These are phyloP conservation scores for Pichia insulana DNA, from an alignment of 805 yeast species.

Conservation along the genomic window DNA sequence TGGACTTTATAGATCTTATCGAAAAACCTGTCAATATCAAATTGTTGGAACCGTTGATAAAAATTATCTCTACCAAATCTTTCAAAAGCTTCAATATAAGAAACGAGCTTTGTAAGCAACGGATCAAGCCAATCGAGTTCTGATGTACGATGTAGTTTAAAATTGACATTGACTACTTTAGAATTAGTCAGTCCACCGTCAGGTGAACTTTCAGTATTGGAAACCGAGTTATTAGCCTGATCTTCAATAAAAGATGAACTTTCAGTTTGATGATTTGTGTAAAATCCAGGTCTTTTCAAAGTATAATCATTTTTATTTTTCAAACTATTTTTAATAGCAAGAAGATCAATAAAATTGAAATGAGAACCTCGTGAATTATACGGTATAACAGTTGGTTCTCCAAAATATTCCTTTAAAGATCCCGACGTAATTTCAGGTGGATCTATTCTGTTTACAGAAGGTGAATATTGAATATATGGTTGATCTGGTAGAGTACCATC, in stretches of 20 bases:
- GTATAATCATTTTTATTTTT: not conserved
- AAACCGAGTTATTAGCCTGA: no score
- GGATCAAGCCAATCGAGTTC: not conserved
- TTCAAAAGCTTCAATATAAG: no score
- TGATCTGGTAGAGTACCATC: not conserved
- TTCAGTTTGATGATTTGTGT: not conserved
- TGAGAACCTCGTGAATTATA: not conserved
- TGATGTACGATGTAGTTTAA: not conserved
- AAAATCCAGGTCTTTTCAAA: not conserved
- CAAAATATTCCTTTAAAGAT: not conserved
- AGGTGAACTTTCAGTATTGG: not conserved
- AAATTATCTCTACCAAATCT: no score
- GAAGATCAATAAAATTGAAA: not conserved
- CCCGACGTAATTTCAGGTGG: not conserved
- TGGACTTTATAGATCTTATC: not conserved
- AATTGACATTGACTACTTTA: not conserved
- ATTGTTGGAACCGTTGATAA: not conserved
- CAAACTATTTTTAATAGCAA: not conserved
- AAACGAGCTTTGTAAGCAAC: not conserved
- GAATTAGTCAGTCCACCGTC: not conserved
- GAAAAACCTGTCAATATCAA: constrained; percentile 2
- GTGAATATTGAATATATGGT: not conserved
- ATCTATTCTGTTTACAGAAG: not conserved
- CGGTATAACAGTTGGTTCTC: not conserved
- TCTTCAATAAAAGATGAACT: not conserved